Evolutionary conservation across 2,329 filamentous ascomycete genomes (phyloP).

Genomic region (Pseudocercospora fuligena): DNA sequence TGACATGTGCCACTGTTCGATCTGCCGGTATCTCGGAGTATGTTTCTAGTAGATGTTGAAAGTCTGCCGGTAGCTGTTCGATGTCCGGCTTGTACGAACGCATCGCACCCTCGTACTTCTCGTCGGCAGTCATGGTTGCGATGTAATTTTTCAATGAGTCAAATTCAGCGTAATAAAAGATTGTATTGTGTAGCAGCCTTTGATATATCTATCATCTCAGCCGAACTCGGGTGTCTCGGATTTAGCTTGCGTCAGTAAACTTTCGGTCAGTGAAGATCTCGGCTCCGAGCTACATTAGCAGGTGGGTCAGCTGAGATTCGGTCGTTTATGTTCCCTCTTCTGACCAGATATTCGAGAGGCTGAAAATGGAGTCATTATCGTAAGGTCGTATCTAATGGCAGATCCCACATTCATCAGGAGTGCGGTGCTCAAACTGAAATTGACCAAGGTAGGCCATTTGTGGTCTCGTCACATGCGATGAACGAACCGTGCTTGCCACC

Average conservation of each 20-base stretch:
- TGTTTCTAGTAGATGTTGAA: neutral
- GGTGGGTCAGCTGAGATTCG: neutral
- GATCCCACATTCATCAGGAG: neutral
- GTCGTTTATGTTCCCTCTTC: neutral
- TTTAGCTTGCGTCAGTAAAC: neutral
- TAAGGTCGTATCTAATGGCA: neutral
- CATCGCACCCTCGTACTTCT: neutral
- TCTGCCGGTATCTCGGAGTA: conserved; percentile 5
- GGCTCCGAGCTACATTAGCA: neutral
- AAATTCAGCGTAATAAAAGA: neutral
- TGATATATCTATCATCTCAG: neutral
- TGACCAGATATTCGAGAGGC: no score
- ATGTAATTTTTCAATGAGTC: neutral
- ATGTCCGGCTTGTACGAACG: conserved; percentile 3
- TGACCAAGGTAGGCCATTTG: neutral
- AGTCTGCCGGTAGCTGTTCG: neutral
- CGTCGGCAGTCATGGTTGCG: neutral
- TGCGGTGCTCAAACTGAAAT: neutral
- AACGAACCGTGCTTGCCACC: neutral
- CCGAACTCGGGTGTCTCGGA: conserved; percentile 4
- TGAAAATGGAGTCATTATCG: neutral
- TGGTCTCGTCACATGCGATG: neutral
- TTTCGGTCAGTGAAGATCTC: neutral
- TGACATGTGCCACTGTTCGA: conserved; percentile 2
- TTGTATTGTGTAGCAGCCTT: neutral